Evolutionary conservation across 352 stramenopile genomes (phyloP), one percentile per base, ranked within the genome.

Genomic region (Globisporangium apiculatum): DNA sequence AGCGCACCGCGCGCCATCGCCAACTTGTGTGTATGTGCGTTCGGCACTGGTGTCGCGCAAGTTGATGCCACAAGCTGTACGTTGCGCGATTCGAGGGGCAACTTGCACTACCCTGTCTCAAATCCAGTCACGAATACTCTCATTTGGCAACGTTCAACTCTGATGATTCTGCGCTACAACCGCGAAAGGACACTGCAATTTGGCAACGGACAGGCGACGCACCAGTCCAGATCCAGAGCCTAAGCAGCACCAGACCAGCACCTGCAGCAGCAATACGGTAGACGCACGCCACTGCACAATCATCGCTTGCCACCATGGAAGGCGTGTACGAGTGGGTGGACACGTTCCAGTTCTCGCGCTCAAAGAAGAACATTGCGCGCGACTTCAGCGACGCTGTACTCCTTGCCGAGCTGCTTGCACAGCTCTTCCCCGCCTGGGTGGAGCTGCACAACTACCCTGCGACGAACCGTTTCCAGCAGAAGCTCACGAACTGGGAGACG

Each of bases 351-450:
- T 79, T 81, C 57, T 85, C 75, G 37, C 72, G 75, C 24, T 36
- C 58, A 4, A 63, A 65, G 53, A 73, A 68, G 48, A 66, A 77
- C 50, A 64, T 57, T 45, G 60, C 72, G 45, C 56, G 72, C 9
- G 75, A 83, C 65, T 85, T 85, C 46, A 81, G 72, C 55, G 75
- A 85, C 57, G 69, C 72, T 45, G 72, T 82, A 38, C 55, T 85
- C 17, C 49, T 85, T 40, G 75, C 75, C 8, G 72, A 85, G 54
- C 60, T 82, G 56, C 58, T 85, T 9, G 68, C 72, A 14, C 75
- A 85, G 52, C 48, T 76, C 43, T 60, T 73, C n/a, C 75, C 75
- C 7, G 58, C 70, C 1, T 80, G 68, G 66, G 68, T 80, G 14
- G 65, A 82, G 24, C 61, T 73, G 15, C 70, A 85, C 43, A 82